Conservation (phyloP, 108 stramenopile genomes). For the Nitzschia putrida region DNA sequence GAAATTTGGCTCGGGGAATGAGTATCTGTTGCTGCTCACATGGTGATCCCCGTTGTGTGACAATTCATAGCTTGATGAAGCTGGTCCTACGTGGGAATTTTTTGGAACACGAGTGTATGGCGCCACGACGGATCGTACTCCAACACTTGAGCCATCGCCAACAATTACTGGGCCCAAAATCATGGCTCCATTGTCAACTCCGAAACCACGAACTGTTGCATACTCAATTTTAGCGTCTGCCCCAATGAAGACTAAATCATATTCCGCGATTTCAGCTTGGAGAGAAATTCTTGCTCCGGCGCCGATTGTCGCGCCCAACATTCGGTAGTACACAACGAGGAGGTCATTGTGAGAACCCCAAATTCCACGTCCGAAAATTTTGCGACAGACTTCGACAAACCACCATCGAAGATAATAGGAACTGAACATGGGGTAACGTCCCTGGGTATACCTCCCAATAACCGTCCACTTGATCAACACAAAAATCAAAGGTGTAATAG, state of each 20-base stretch:
- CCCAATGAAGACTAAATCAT: constrained; percentile 59
- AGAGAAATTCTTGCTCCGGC: constrained; percentile 41
- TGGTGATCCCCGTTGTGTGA: constrained; percentile 27
- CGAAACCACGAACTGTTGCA: constrained; percentile 54
- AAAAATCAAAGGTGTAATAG: constrained; percentile 54
- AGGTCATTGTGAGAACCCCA: constrained; percentile 38
- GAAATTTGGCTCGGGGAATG: constrained; percentile 42
- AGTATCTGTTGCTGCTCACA: constrained; percentile 36
- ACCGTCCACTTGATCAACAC: constrained; percentile 58
- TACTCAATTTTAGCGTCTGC: constrained; percentile 53
- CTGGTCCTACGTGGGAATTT: constrained; percentile 47
- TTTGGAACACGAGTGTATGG: constrained; percentile 50
- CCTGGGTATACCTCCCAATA: constrained; percentile 55
- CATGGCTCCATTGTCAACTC: constrained; percentile 66
- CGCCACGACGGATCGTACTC: constrained; percentile 60
- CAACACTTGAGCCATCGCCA: constrained; percentile 48
- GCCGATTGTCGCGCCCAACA: constrained; percentile 66
- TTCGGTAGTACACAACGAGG: constrained; percentile 42
- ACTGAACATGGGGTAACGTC: constrained; percentile 55
- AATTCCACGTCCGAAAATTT: constrained; percentile 49
- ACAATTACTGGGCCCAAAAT: constrained; percentile 54
- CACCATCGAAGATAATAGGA: constrained; percentile 70
- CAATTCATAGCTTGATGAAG: constrained; percentile 51
- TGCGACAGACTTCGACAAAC: constrained; percentile 55
- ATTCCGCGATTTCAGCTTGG: constrained; percentile 62